phyloP scores from a whole-genome alignment of 176 grass and related monocot species.

The Rhynchospora pubera region DNA sequence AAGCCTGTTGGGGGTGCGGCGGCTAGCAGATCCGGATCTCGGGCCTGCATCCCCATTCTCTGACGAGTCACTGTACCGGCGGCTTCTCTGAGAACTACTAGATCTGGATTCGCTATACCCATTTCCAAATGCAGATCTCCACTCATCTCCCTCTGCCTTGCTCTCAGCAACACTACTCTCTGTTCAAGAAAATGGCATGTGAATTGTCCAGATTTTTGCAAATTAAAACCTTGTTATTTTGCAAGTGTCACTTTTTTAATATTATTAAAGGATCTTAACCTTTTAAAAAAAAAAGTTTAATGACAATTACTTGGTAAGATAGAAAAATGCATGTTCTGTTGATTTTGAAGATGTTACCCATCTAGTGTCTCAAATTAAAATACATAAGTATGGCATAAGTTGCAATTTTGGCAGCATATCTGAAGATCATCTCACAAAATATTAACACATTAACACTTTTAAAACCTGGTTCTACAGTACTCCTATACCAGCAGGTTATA shows the following conservation, averaged over 20 bases:
- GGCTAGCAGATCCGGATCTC: conserved; percentile 55
- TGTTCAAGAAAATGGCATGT: conserved; percentile 12
- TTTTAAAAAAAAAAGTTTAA: not conserved
- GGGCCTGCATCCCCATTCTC: conserved; percentile 69
- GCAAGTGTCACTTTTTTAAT: not conserved
- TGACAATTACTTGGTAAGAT: not conserved
- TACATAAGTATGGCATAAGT: not conserved
- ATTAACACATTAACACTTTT: not conserved
- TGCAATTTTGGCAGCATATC: not conserved
- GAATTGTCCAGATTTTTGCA: not conserved
- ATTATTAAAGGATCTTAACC: not conserved
- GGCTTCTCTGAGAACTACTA: conserved; percentile 47
- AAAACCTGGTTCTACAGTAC: not conserved
- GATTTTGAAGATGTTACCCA: not conserved
- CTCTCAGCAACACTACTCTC: conserved; percentile 56
- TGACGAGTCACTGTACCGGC: conserved; percentile 16
- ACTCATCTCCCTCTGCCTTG: conserved; percentile 59
- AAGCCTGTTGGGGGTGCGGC: conserved; percentile 71
- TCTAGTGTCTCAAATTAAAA: not conserved
- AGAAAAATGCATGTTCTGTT: not conserved
- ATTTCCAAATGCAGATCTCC: conserved; percentile 78
- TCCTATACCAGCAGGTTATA: not conserved
- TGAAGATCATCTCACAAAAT: not conserved
- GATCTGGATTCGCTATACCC: conserved; percentile 50
- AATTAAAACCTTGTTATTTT: conserved; percentile 11